Conservation (phyloP, 164 flowering plant species). For the Tetracentron sinense region DNA sequence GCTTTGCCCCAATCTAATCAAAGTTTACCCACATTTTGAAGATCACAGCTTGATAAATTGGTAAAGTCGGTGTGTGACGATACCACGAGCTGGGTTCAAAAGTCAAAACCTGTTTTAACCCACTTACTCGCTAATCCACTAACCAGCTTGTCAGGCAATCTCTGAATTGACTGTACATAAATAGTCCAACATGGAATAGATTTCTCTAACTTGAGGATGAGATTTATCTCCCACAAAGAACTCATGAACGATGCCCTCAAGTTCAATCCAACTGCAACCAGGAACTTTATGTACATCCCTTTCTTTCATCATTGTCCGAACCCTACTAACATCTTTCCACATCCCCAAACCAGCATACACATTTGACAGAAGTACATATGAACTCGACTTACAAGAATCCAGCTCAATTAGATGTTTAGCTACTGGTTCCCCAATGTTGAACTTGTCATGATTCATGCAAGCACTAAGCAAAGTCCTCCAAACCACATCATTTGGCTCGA, state of each 20-base stretch:
- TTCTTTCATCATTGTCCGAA: constrained; percentile 49
- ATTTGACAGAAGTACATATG: constrained; percentile 59
- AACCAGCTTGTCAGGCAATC: too few species aligned
- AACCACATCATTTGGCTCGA: constrained; percentile 57
- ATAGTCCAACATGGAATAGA: constrained; percentile 32
- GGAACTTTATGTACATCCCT: constrained; percentile 45
- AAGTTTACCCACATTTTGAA: too few species aligned
- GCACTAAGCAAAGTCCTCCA: constrained; percentile 67
- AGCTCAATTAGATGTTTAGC: constrained; percentile 37
- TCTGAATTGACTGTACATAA: constrained; percentile 1
- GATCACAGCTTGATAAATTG: too few species aligned
- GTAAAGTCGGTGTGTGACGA: too few species aligned
- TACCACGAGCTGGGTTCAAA: neutral
- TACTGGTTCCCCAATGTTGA: constrained; percentile 32
- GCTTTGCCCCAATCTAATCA: too few species aligned
- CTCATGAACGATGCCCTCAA: constrained; percentile 57
- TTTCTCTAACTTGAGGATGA: constrained; percentile 41
- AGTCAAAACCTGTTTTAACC: neutral
- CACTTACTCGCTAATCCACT: too few species aligned
- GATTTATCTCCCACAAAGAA: constrained; percentile 50
- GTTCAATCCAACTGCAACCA: constrained; percentile 70
- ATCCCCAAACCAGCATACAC: constrained; percentile 47
- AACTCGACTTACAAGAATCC: constrained; percentile 38
- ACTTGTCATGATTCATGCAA: constrained; percentile 37
- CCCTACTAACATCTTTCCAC: constrained; percentile 49